phyloP scores from a whole-genome alignment of 441 rosid species.

The Populus tomentosa region DNA sequence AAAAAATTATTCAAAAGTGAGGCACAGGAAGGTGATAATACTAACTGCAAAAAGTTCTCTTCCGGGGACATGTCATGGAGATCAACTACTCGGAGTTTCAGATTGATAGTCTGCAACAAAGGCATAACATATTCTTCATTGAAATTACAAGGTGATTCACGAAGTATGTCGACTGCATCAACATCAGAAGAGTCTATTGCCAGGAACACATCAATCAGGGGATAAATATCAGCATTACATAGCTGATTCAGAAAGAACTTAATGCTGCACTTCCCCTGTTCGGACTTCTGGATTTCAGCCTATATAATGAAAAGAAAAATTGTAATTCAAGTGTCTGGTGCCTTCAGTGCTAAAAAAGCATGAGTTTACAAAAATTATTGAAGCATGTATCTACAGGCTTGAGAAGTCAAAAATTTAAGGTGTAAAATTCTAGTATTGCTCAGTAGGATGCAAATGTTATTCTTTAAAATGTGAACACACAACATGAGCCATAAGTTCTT shows the following conservation, averaged over 20 bases:
- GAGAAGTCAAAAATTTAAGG: too few relatives aligned
- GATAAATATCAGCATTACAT: slow-evolving; percentile 57
- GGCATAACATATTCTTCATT: slow-evolving; percentile 56
- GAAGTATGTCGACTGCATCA: slow-evolving; percentile 62
- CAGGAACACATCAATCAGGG: slow-evolving; percentile 58
- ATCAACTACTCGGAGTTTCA: slow-evolving; percentile 62
- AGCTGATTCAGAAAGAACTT: slow-evolving; percentile 54
- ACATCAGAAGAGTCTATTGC: slow-evolving; percentile 59
- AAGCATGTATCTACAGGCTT: neutral
- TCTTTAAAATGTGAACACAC: neutral
- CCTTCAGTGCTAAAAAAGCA: neutral
- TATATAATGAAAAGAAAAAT: slow-evolving; percentile 19
- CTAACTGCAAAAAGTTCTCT: slow-evolving; percentile 58
- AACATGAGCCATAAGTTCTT: neutral
- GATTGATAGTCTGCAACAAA: slow-evolving; percentile 48
- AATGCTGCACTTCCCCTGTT: slow-evolving; percentile 41
- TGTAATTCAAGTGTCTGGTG: slow-evolving; percentile 8
- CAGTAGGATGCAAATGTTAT: neutral
- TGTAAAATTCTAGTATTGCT: too few relatives aligned
- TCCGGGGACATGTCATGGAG: slow-evolving; percentile 52
- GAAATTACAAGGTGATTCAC: slow-evolving; percentile 50
- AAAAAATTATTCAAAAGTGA: neutral
- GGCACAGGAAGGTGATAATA: neutral
- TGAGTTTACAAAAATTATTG: neutral
- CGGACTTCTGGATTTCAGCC: slow-evolving; percentile 57